phyloP scores from a whole-genome alignment of 2,329 filamentous ascomycete genomes.

The Botrytis aclada region DNA sequence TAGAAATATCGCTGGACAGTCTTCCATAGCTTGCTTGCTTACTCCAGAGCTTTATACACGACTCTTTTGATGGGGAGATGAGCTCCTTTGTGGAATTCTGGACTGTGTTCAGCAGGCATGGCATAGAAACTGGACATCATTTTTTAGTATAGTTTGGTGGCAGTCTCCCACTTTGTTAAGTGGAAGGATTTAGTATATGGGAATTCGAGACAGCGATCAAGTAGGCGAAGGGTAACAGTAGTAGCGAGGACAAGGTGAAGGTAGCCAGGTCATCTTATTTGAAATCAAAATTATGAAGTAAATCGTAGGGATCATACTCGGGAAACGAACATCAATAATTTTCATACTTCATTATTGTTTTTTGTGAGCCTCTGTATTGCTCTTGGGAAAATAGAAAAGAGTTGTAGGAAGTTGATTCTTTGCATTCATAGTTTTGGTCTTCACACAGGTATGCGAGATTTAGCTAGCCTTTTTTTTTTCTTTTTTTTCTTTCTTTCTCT shows the following conservation, averaged over 20 bases:
- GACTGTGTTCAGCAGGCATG: background rate
- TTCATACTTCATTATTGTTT: background rate
- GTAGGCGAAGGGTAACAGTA: background rate
- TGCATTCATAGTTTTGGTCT: background rate
- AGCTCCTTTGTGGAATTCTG: background rate
- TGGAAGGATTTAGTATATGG: accelerated
- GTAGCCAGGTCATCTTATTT: background rate
- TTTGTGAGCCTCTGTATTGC: background rate
- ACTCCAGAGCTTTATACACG: background rate
- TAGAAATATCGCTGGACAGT: background rate
- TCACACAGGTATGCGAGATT: too few species aligned
- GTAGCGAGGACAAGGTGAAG: background rate
- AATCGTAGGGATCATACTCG: background rate
- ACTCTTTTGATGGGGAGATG: background rate
- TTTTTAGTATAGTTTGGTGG: background rate
- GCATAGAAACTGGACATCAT: background rate
- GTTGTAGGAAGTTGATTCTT: background rate
- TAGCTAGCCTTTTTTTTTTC: too few species aligned
- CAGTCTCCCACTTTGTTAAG: accelerated
- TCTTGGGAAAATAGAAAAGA: background rate
- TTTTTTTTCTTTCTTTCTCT: too few species aligned
- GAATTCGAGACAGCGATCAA: background rate
- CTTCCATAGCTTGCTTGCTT: background rate
- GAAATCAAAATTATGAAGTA: background rate
- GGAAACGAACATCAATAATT: background rate